These are phyloP conservation scores for Russula sp. DNA, from an alignment of 768 basidiomycete species.

Conservation along the genomic window DNA sequence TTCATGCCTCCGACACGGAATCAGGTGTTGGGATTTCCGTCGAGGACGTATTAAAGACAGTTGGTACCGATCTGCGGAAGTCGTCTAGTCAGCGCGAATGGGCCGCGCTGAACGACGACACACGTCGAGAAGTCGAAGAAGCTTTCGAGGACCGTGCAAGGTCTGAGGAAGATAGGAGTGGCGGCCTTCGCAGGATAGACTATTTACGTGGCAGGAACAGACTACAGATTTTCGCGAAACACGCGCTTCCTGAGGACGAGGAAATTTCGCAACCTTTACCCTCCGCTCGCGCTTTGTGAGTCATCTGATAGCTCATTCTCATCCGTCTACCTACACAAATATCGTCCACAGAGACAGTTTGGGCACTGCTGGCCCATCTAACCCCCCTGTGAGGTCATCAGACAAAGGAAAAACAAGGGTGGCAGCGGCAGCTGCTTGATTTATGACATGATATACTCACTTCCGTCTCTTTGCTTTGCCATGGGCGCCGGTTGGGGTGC, in stretches of 20 bases:
- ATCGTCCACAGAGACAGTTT: neutral
- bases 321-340: neutral
- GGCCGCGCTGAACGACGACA: conserved; percentile 9
- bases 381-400: neutral
- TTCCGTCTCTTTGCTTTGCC: neutral
- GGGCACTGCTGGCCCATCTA: conserved; percentile 2
- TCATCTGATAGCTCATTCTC: neutral
- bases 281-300: conserved; percentile 8
- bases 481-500: neutral
- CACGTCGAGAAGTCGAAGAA: conserved; percentile 8
- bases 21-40: conserved; percentile 9
- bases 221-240: conserved; percentile 11
- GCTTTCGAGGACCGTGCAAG: conserved; percentile 2
- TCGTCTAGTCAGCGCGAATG: conserved; percentile 15
- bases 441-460: neutral
- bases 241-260: conserved; percentile 1
- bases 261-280: neutral
- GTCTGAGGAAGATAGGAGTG: conserved; percentile 8
- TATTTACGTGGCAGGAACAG: conserved; percentile 13
- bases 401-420: conserved; percentile 3
- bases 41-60: conserved; percentile 6
- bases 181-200: conserved; percentile 11
- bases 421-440: neutral
- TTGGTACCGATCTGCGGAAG: conserved; percentile 4
- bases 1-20: conserved; percentile 2